These are phyloP conservation scores for Saccharomyces kudriavzevii DNA, from an alignment of 805 yeast species.

Conservation along the genomic window DNA sequence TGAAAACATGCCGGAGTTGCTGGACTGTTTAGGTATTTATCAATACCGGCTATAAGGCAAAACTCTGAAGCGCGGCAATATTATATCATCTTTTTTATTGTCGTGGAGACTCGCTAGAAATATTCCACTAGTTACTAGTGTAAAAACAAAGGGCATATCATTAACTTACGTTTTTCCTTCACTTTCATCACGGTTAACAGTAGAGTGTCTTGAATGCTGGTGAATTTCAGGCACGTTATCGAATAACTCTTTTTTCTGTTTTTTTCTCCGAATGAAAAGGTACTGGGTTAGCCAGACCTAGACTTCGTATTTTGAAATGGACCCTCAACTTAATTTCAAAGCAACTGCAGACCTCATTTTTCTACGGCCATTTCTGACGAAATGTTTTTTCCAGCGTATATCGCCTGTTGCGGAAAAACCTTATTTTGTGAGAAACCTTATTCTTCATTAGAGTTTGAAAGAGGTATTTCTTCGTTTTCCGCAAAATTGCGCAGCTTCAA, in stretches of 20 bases:
- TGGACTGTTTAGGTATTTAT: not conserved
- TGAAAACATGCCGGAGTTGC: not conserved
- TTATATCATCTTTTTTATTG: no score
- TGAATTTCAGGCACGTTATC: not conserved
- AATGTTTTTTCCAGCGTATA: not conserved
- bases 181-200: not conserved
- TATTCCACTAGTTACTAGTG: not conserved
- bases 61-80: not conserved
- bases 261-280: not conserved
- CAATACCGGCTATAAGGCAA: not conserved
- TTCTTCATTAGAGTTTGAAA: not conserved
- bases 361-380: not conserved
- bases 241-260: not conserved
- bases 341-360: not conserved
- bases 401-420: not conserved
- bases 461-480: not conserved
- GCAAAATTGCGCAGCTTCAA: not conserved
- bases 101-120: not conserved
- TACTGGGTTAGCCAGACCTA: not conserved
- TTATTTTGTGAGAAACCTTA: not conserved
- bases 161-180: not conserved
- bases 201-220: not conserved
- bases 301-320: not conserved
- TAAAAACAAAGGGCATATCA: not conserved
- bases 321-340: not conserved